Percentiles rank a stretch among this genome's conserved stretches.
phyloP scores from a whole-genome alignment of 306 rosid species.

The Citrullus colocynthis region DNA sequence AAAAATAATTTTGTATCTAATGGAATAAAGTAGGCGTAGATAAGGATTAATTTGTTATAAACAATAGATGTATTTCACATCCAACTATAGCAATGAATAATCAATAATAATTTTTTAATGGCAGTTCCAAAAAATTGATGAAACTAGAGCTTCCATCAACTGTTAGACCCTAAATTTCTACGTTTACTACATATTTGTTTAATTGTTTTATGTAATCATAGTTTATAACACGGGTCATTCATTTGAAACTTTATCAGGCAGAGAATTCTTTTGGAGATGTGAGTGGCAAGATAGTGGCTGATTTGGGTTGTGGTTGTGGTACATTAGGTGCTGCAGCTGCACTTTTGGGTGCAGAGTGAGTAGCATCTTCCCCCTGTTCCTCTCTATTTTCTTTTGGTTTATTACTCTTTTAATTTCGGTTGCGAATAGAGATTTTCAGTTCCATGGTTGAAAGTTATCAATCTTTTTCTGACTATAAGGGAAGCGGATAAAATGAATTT shows the following conservation, averaged over 20 bases:
- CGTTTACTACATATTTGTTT: not conserved
- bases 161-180: not conserved
- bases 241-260: constrained; percentile 39
- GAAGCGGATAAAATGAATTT: not conserved
- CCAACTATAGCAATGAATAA: too few species aligned
- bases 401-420: not conserved
- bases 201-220: not conserved
- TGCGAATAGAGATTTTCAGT: not conserved
- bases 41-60: too few species aligned
- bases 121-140: too few species aligned
- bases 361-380: constrained; percentile 16
- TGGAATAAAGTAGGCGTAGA: too few species aligned
- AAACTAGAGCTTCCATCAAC: not conserved
- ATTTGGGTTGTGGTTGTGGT: constrained; percentile 94
- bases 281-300: constrained; percentile 74
- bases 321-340: constrained; percentile 84
- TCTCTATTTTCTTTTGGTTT: not conserved
- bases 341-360: constrained; percentile 79
- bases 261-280: constrained; percentile 90
- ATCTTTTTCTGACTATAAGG: not conserved
- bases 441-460: not conserved
- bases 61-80: too few species aligned
- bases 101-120: too few species aligned
- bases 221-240: not conserved
- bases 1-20: too few species aligned